Percentiles rank a stretch among this genome's conserved stretches.
phyloP scores from a whole-genome alignment of 441 rosid genomes.

The Kokia cookei region DNA sequence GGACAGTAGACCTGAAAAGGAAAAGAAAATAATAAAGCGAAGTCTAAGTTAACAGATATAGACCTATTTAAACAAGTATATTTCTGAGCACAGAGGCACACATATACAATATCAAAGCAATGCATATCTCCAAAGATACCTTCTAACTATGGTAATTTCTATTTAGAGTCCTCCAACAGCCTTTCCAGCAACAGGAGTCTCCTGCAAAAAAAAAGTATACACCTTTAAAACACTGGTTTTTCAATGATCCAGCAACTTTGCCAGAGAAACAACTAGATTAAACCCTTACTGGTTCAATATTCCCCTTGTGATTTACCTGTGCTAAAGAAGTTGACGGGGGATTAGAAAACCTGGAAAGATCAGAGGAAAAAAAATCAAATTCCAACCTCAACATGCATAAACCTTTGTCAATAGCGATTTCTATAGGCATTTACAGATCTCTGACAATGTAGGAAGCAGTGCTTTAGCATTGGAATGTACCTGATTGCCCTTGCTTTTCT shows the following conservation, averaged over 20 bases:
- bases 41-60: background rate
- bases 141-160: conserved; percentile 19
- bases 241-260: background rate
- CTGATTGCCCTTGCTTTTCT: conserved; percentile 79
- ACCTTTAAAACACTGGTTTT: background rate
- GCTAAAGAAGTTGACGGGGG: conserved; percentile 39
- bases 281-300: conserved; percentile 38
- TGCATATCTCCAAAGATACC: conserved; percentile 22
- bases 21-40: conserved; percentile 2
- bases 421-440: background rate
- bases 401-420: background rate
- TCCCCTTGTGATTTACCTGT: conserved; percentile 44
- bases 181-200: conserved; percentile 58
- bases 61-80: background rate
- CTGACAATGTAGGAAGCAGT: background rate
- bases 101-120: background rate
- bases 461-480: conserved; percentile 18
- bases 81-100: background rate
- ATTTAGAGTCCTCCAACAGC: conserved; percentile 54
- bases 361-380: background rate
- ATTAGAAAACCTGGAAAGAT: conserved; percentile 56
- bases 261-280: background rate
- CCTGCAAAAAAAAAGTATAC: conserved; percentile 26
- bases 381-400: background rate
- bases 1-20: conserved; percentile 49